phyloP scores from a whole-genome alignment of 306 rosid genomes.

The Cucurbita moschata region DNA sequence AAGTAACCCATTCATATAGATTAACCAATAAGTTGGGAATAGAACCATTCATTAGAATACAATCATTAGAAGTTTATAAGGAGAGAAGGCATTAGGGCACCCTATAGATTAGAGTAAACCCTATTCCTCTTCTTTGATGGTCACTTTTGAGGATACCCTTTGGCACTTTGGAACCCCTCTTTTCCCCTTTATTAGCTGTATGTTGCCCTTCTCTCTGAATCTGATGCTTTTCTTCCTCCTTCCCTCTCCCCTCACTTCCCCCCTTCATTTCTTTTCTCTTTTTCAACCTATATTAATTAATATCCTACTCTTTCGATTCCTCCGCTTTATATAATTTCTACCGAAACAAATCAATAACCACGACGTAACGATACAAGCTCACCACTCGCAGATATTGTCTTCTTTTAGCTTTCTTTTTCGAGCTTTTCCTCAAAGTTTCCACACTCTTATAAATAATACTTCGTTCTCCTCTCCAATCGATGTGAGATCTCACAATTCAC shows the following conservation, averaged over 20 bases:
- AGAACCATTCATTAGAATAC: not conserved
- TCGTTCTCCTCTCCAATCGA: too few relatives aligned
- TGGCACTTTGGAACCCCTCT: not conserved
- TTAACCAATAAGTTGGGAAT: not conserved
- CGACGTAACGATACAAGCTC: too few relatives aligned
- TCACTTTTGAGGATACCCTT: constrained; percentile 3
- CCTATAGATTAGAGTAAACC: not conserved
- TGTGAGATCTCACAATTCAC: too few relatives aligned
- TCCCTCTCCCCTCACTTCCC: not conserved
- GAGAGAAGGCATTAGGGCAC: too few relatives aligned
- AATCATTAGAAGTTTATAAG: too few relatives aligned
- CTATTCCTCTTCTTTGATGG: not conserved
- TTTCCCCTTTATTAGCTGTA: not conserved
- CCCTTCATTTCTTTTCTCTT: not conserved
- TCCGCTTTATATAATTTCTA: too few relatives aligned
- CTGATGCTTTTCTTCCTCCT: not conserved
- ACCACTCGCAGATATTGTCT: too few relatives aligned
- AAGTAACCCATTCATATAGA: not conserved
- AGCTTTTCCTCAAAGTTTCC: too few relatives aligned
- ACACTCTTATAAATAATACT: too few relatives aligned
- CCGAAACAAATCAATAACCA: too few relatives aligned
- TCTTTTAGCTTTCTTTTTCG: too few relatives aligned
- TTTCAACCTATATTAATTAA: not conserved
- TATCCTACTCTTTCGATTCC: not conserved
- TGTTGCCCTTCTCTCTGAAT: not conserved